Conservation (phyloP, 352 stramenopile genomes). For the Phytophthora nicotianae region DNA sequence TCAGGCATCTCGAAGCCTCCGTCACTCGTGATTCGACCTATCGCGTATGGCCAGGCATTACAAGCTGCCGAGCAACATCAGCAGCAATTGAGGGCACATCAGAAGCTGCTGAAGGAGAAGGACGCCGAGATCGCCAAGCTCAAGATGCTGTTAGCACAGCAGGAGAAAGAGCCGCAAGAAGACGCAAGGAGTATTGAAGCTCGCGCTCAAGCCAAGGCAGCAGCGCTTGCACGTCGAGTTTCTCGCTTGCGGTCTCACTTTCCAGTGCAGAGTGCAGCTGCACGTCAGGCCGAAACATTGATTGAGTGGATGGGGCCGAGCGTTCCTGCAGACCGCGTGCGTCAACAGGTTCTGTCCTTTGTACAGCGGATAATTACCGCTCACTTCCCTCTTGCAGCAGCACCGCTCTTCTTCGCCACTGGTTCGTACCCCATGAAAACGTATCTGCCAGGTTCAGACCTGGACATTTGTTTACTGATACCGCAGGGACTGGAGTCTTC, state of each 20-base stretch:
- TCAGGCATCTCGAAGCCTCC: slow-evolving; percentile 30
- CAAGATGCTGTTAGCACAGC: slow-evolving; percentile 43
- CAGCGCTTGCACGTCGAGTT: slow-evolving; percentile 27
- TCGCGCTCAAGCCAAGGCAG: slow-evolving; percentile 22
- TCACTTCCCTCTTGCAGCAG: slow-evolving; percentile 48
- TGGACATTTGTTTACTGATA: slow-evolving; percentile 86
- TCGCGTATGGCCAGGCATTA: slow-evolving; percentile 73
- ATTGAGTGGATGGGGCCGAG: slow-evolving; percentile 74
- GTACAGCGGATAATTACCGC: slow-evolving; percentile 66
- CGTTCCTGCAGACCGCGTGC: slow-evolving; percentile 62
- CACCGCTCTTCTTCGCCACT: slow-evolving; percentile 70
- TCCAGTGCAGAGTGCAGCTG: slow-evolving; percentile 34
- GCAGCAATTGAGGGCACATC: slow-evolving; percentile 56
- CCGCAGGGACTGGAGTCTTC: slow-evolving; percentile 78
- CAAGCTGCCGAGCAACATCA: slow-evolving; percentile 72
- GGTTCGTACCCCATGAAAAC: slow-evolving; percentile 91
- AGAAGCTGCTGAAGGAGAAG: slow-evolving; percentile 70
- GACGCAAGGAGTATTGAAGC: slow-evolving; percentile 10
- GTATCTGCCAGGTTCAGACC: slow-evolving; percentile 87
- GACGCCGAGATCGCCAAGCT: slow-evolving; percentile 67
- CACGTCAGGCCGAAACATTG: slow-evolving; percentile 47
- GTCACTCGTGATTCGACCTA: slow-evolving; percentile 70
- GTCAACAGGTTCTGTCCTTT: slow-evolving; percentile 68
- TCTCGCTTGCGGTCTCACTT: slow-evolving; percentile 44
- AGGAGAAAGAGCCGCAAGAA: slow-evolving; percentile 15